phyloP scores from a whole-genome alignment of 1,139 yeast species.

The Kodamaea fungicola region DNA sequence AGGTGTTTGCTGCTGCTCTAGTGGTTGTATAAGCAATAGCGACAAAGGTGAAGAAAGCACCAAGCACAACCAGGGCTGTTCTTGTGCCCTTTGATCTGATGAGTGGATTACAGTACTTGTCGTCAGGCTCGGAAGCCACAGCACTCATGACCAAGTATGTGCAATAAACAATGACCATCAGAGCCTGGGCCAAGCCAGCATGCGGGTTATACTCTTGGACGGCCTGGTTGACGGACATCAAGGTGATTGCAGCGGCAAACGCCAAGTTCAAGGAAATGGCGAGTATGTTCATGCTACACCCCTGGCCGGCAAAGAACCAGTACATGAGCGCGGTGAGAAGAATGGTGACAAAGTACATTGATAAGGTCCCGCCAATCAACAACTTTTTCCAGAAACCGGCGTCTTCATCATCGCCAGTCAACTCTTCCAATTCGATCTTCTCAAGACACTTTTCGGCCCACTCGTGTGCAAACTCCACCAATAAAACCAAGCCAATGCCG shows the following conservation, averaged over 20 bases:
- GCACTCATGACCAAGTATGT: conserved; percentile 91
- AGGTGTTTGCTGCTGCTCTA: conserved; percentile 83
- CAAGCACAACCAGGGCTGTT: conserved; percentile 81
- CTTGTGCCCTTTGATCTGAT: conserved; percentile 88
- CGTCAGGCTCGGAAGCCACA: conserved; percentile 96
- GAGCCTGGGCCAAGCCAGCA: conserved; percentile 94
- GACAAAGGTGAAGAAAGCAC: conserved; percentile 88
- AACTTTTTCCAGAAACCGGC: conserved; percentile 73
- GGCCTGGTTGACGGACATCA: conserved; percentile 71
- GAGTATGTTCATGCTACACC: conserved; percentile 88
- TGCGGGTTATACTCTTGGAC: conserved; percentile 92
- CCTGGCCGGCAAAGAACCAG: conserved; percentile 75
- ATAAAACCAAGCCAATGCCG: conserved; percentile 80
- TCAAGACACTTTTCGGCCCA: conserved; percentile 98
- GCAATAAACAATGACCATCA: conserved; percentile 93
- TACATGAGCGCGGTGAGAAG: conserved; percentile 77
- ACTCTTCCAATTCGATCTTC: conserved; percentile 83
- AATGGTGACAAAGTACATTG: conserved; percentile 76
- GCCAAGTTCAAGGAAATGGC: conserved; percentile 78
- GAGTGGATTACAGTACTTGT: conserved; percentile 84
- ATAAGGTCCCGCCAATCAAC: conserved; percentile 79
- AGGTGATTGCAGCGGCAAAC: conserved; percentile 60
- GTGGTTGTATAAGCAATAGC: conserved; percentile 98
- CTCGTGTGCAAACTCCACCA: conserved; percentile 97
- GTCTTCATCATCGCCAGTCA: conserved; percentile 45